These are phyloP conservation scores for Coemansia sp. DNA, from an alignment of 192 early-diverging fungal species.

Conservation along the genomic window DNA sequence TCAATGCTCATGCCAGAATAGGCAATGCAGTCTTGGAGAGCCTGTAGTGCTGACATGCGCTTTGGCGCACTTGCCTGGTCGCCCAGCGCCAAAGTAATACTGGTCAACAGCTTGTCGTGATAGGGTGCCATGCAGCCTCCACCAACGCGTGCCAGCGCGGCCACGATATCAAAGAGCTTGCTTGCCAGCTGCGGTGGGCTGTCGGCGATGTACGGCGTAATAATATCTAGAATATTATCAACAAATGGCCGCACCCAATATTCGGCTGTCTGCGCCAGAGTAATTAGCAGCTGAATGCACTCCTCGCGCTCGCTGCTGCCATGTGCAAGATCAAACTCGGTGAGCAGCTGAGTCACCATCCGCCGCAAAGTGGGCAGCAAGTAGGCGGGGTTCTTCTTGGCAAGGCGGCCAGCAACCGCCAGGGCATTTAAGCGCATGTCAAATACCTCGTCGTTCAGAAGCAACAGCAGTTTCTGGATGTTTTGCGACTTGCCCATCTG, in stretches of 20 bases:
- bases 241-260: constrained; percentile 93
- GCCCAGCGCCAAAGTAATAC: constrained; percentile 89
- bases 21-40: constrained; percentile 82
- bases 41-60: constrained; percentile 85
- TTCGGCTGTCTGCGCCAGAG: constrained; percentile 80
- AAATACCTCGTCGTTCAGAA: constrained; percentile 94
- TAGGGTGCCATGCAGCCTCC: constrained; percentile 85
- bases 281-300: constrained; percentile 67
- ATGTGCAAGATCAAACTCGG: constrained; percentile 89
- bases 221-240: constrained; percentile 81
- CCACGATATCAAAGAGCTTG: constrained; percentile 62
- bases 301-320: constrained; percentile 55
- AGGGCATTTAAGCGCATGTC: constrained; percentile 85
- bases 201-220: constrained; percentile 85
- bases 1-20: constrained; percentile 92
- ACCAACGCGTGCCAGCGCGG: constrained; percentile 80
- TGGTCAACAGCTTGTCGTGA: constrained; percentile 77
- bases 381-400: constrained; percentile 92
- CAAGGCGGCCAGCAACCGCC: constrained; percentile 84
- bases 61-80: constrained; percentile 86
- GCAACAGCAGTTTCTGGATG: constrained; percentile 86
- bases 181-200: constrained; percentile 68
- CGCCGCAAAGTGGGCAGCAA: constrained; percentile 94
- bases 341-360: constrained; percentile 87
- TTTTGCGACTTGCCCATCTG: constrained; percentile 93